Percentiles rank a stretch among this genome's conserved stretches.
These are phyloP conservation scores for Bremia lactucae DNA, from an alignment of 352 stramenopile species.

Conservation along the genomic window DNA sequence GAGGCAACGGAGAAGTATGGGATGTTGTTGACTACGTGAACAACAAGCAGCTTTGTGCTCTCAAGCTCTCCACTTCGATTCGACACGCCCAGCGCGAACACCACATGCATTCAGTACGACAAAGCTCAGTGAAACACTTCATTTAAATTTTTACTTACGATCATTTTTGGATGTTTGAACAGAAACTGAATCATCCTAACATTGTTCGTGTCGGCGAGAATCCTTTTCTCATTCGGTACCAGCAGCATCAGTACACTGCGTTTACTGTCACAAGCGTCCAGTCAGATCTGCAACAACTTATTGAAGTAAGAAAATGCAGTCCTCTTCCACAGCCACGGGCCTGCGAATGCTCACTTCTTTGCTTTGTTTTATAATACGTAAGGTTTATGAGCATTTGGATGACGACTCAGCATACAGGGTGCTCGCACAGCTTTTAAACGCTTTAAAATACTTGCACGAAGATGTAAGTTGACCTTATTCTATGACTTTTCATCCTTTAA, in stretches of 20 bases:
- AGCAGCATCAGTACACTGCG: constrained; percentile 59
- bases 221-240: constrained; percentile 53
- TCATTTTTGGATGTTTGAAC: not conserved
- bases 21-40: constrained; percentile 69
- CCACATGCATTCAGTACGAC: constrained; percentile 61
- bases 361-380: not conserved
- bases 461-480: constrained; percentile 27
- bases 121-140: not conserved
- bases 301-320: constrained; percentile 37
- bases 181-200: constrained; percentile 59
- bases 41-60: constrained; percentile 40
- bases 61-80: constrained; percentile 68
- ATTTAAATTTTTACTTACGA: constrained; percentile 4
- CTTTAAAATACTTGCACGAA: constrained; percentile 62
- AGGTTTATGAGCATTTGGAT: constrained; percentile 55
- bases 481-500: not conserved
- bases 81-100: constrained; percentile 60
- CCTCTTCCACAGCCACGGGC: not conserved
- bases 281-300: constrained; percentile 60
- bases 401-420: constrained; percentile 52
- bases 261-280: constrained; percentile 68
- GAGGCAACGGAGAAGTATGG: constrained; percentile 75
- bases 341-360: not conserved
- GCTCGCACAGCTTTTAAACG: constrained; percentile 49
- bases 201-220: constrained; percentile 55